These are phyloP conservation scores for Aaosphaeria pasadenensis DNA, from an alignment of 2,329 filamentous ascomycete genomes.

Conservation along the genomic window DNA sequence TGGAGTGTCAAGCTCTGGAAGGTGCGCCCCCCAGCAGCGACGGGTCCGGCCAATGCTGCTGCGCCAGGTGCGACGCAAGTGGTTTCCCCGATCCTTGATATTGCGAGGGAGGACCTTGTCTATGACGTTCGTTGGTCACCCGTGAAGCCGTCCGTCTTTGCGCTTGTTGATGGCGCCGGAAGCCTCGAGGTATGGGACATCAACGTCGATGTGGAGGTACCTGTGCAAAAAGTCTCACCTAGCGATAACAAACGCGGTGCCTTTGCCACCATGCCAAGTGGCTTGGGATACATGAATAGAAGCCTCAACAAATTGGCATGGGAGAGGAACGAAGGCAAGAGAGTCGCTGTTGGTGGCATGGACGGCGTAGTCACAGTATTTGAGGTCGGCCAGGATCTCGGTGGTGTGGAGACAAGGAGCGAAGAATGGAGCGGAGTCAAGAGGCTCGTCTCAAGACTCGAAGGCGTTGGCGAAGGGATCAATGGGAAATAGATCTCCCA, in stretches of 20 bases:
- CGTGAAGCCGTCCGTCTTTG: slow-evolving; percentile 89
- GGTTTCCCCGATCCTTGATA: slow-evolving; percentile 77
- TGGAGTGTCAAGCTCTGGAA: slow-evolving; percentile 99
- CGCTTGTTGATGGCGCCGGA: slow-evolving; percentile 88
- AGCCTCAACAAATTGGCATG: slow-evolving; percentile 93
- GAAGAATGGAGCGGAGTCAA: slow-evolving; percentile 96
- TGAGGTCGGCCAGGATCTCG: slow-evolving; percentile 79
- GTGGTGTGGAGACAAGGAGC: slow-evolving; percentile 79
- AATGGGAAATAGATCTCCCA: too few species aligned
- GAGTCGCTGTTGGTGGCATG: slow-evolving; percentile 85
- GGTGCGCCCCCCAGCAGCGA: slow-evolving; percentile 75
- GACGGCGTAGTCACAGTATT: slow-evolving; percentile 90
- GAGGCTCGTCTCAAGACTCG: slow-evolving; percentile 76
- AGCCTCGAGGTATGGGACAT: slow-evolving; percentile 95
- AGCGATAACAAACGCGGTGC: slow-evolving; percentile 47
- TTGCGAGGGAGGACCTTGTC: slow-evolving; percentile 91
- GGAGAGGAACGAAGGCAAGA: slow-evolving; percentile 85
- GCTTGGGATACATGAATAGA: slow-evolving; percentile 66
- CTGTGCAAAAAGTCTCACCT: slow-evolving; percentile 75
- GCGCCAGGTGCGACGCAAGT: slow-evolving; percentile 41
- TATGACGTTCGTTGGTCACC: slow-evolving; percentile 97
- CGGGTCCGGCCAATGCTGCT: slow-evolving; percentile 46
- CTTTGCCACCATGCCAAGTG: slow-evolving; percentile 34
- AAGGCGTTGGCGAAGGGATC: slow-evolving; percentile 35
- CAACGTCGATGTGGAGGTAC: slow-evolving; percentile 87